Conservation (phyloP, 768 basidiomycete species). For the Tricholoma sp. region DNA sequence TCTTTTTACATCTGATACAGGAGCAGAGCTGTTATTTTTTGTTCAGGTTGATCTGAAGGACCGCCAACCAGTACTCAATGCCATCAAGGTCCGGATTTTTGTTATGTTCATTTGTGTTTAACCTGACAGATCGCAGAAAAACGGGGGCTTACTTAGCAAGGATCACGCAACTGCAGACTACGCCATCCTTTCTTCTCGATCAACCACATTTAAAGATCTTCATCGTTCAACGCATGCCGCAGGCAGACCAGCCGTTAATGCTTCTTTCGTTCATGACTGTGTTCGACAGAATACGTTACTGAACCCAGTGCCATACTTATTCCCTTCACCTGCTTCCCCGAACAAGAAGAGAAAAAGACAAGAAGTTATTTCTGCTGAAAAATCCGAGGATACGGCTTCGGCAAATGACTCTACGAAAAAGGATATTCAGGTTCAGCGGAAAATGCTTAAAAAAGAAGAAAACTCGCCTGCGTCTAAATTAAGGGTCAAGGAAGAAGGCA, state of each 20-base stretch:
- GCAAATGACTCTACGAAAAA: slow-evolving; percentile 11
- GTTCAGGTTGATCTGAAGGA: slow-evolving; percentile 64
- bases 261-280: slow-evolving; percentile 51
- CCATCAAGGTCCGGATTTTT: slow-evolving; percentile 51
- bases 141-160: slow-evolving; percentile 56
- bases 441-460: slow-evolving; percentile 10
- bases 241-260: slow-evolving; percentile 44
- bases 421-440: slow-evolving; percentile 9
- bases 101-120: neutral
- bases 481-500: neutral
- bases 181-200: slow-evolving; percentile 48
- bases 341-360: slow-evolving; percentile 17
- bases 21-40: slow-evolving; percentile 48
- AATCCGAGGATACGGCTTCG: slow-evolving; percentile 1
- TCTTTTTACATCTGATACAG: slow-evolving; percentile 41
- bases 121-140: slow-evolving; percentile 39
- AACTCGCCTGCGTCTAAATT: neutral
- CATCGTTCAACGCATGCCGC: slow-evolving; percentile 27
- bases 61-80: slow-evolving; percentile 41
- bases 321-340: slow-evolving; percentile 24
- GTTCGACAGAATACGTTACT: slow-evolving; percentile 38
- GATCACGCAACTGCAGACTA: slow-evolving; percentile 56
- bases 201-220: slow-evolving; percentile 47
- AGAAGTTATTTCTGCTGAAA: slow-evolving; percentile 7
- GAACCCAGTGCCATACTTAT: slow-evolving; percentile 39